These are phyloP conservation scores for Euphorbia peplus DNA, from an alignment of 345 rosid genomes.

Conservation along the genomic window DNA sequence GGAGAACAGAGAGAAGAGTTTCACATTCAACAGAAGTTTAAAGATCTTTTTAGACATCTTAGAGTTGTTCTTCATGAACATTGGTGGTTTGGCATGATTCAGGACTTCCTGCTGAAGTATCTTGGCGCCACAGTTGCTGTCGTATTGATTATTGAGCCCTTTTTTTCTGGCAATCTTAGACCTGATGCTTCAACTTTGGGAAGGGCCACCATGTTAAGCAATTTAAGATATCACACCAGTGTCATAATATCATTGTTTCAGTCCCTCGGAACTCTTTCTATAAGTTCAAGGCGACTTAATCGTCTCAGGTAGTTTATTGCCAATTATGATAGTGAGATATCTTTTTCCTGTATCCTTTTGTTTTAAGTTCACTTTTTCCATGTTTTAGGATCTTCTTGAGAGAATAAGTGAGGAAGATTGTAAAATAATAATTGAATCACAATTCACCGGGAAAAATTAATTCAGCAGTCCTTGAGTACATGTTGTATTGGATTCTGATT, in stretches of 20 bases:
- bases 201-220: slow-evolving; percentile 97
- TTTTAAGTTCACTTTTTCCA: background rate
- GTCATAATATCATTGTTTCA: slow-evolving; percentile 89
- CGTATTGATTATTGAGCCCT: slow-evolving; percentile 90
- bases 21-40: slow-evolving; percentile 86
- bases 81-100: slow-evolving; percentile 99
- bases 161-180: slow-evolving; percentile 86
- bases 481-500: slow-evolving; percentile 7
- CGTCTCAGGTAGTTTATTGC: slow-evolving; percentile 71
- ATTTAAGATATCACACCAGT: slow-evolving; percentile 96
- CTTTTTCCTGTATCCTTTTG: background rate
- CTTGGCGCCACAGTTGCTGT: slow-evolving; percentile 97
- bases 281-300: slow-evolving; percentile 83
- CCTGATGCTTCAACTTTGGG: slow-evolving; percentile 89
- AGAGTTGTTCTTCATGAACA: slow-evolving; percentile 78
- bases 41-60: slow-evolving; percentile 67
- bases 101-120: slow-evolving; percentile 91
- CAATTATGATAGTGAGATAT: background rate
- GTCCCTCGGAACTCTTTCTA: slow-evolving; percentile 89
- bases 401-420: background rate
- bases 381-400: background rate
- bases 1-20: slow-evolving; percentile 91
- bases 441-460: background rate
- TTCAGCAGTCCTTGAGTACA: background rate
- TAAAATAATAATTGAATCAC: background rate